Conservation (phyloP, 2,329 filamentous ascomycete species). For the Penicillium aurantiogriseum region DNA sequence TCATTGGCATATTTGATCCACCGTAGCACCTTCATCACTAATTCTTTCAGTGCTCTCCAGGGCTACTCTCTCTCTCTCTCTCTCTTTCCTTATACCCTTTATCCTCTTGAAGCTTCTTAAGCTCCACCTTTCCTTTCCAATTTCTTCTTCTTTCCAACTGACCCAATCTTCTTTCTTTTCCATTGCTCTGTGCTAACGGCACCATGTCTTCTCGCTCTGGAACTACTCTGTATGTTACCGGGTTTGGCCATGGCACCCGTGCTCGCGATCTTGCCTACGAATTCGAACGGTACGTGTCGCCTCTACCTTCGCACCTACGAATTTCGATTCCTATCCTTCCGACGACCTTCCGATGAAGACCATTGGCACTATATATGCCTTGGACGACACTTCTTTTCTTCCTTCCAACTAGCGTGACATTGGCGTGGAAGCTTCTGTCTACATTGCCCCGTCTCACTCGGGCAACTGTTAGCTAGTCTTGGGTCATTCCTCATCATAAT, state of each 20-base stretch:
- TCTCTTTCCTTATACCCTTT: not conserved
- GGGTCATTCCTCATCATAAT: slow-evolving; percentile 18
- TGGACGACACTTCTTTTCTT: slow-evolving; percentile 2
- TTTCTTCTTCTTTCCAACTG: not conserved
- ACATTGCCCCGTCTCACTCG: slow-evolving; percentile 6
- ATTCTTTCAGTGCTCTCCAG: not conserved
- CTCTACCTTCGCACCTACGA: slow-evolving; percentile 38
- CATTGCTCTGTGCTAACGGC: slow-evolving; percentile 5
- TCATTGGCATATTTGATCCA: slow-evolving; percentile 5
- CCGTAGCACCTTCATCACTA: slow-evolving; percentile 14
- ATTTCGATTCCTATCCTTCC: slow-evolving; percentile 25
- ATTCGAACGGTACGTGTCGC: slow-evolving; percentile 98
- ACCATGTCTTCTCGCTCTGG: slow-evolving; percentile 91
- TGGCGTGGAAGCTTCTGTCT: slow-evolving; percentile 3
- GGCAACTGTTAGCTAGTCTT: slow-evolving; percentile 7
- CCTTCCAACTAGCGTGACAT: slow-evolving; percentile 6
- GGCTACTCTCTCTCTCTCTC: not conserved
- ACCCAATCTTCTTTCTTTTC: not conserved
- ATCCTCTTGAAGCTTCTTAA: slow-evolving; percentile 8
- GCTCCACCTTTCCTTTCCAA: slow-evolving; percentile 4
- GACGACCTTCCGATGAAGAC: slow-evolving; percentile 11
- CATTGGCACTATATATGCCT: slow-evolving; percentile 4
- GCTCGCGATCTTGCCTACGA: slow-evolving; percentile 99
- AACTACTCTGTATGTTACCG: slow-evolving; percentile 95
- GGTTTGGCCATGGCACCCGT: slow-evolving; percentile 98